Conservation (phyloP, 2,329 filamentous ascomycete species). For the Aureobasidium sp. region DNA sequence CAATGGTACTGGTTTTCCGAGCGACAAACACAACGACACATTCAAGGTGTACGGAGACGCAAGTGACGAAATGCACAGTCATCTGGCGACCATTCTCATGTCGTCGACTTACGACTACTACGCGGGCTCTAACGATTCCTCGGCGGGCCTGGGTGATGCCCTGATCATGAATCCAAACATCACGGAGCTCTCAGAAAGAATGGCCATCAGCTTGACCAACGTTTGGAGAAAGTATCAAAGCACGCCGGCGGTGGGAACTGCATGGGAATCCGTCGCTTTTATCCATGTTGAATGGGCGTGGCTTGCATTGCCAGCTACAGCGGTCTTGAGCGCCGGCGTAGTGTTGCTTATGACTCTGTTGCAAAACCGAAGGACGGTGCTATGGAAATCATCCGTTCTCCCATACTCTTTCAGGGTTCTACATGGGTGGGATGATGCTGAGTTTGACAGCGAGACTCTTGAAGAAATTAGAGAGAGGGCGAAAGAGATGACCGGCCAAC, state of each 20-base stretch:
- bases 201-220: neutral
- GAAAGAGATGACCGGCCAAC: neutral
- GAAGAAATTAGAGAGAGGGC: neutral
- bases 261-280: slow-evolving; percentile 1
- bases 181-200: neutral
- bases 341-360: neutral
- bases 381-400: neutral
- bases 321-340: neutral
- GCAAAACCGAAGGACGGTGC: neutral
- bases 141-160: neutral
- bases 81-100: neutral
- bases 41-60: neutral
- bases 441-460: neutral
- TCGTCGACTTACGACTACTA: neutral
- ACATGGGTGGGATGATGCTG: neutral
- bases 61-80: neutral
- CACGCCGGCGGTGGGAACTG: neutral
- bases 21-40: neutral
- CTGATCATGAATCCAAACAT: neutral
- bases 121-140: neutral
- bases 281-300: slow-evolving; percentile 2
- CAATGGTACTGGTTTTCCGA: neutral
- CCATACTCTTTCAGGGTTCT: neutral
- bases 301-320: neutral
- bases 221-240: neutral